Percentiles rank a stretch among this genome's conserved stretches.
These are phyloP conservation scores for Arabis hirsuta DNA, from an alignment of 345 rosid species.

Conservation along the genomic window DNA sequence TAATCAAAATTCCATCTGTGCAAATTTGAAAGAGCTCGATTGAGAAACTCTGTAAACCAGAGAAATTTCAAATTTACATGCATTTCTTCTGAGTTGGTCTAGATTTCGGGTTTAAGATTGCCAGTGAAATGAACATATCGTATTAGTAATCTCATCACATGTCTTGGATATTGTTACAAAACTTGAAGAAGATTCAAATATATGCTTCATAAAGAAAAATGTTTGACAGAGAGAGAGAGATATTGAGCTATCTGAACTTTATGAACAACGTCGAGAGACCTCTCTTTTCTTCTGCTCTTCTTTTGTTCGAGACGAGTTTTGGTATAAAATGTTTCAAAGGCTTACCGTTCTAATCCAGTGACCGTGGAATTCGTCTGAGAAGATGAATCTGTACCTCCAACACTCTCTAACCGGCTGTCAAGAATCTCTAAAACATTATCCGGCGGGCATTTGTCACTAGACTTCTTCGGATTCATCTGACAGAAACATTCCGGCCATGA, in stretches of 20 bases:
- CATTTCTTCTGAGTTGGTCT: no score
- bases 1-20: neutral
- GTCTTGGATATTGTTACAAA: conserved; percentile 34
- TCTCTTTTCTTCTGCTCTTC: conserved; percentile 22
- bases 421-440: conserved; percentile 74
- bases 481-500: conserved; percentile 99
- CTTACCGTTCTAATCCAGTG: conserved; percentile 47
- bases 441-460: conserved; percentile 91
- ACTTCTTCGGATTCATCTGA: conserved; percentile 62
- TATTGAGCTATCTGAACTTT: conserved; percentile 29
- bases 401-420: conserved; percentile 59
- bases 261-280: conserved; percentile 31
- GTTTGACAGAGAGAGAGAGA: conserved; percentile 14
- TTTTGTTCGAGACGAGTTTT: conserved; percentile 19
- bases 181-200: conserved; percentile 23
- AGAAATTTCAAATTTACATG: no score
- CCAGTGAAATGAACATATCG: no score
- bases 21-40: neutral
- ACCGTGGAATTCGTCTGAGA: conserved; percentile 51
- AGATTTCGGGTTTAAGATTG: no score
- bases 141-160: conserved; percentile 10
- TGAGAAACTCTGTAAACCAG: no score
- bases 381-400: conserved; percentile 49
- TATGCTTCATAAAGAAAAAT: conserved; percentile 26
- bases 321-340: conserved; percentile 4